These are phyloP conservation scores for Leccinum broughii DNA, from an alignment of 768 basidiomycete genomes.

Conservation along the genomic window DNA sequence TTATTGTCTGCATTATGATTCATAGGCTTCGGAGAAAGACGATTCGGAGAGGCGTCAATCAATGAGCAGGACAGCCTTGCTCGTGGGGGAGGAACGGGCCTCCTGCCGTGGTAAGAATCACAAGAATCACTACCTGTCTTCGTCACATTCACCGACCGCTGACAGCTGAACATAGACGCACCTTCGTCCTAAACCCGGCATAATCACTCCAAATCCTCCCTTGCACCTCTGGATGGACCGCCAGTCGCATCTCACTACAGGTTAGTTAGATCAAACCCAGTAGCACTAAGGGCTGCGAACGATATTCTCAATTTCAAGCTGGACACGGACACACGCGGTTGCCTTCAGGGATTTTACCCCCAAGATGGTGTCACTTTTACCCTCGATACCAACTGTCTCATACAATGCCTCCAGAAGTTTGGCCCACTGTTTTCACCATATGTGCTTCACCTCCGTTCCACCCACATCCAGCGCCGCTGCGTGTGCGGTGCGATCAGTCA, in stretches of 20 bases:
- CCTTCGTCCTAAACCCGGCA: constrained; percentile 88
- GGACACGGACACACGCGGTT: constrained; percentile 62
- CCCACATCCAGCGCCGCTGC: constrained; percentile 72
- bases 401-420: constrained; percentile 70
- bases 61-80: background rate
- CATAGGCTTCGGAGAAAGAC: background rate
- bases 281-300: constrained; percentile 34
- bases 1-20: background rate
- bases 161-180: constrained; percentile 28
- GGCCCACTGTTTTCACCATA: constrained; percentile 81
- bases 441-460: constrained; percentile 54
- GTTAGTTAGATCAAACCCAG: constrained; percentile 6
- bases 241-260: constrained; percentile 61
- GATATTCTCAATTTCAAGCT: constrained; percentile 67
- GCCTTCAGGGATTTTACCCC: constrained; percentile 61
- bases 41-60: background rate
- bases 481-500: constrained; percentile 31
- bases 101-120: background rate
- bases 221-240: constrained; percentile 65
- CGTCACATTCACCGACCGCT: background rate
- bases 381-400: constrained; percentile 54
- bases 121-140: background rate
- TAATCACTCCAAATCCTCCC: constrained; percentile 81
- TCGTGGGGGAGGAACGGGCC: background rate
- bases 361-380: constrained; percentile 38